These are phyloP conservation scores for Colletotrichum sp. DNA, from an alignment of 2,329 filamentous ascomycete species.

Conservation along the genomic window DNA sequence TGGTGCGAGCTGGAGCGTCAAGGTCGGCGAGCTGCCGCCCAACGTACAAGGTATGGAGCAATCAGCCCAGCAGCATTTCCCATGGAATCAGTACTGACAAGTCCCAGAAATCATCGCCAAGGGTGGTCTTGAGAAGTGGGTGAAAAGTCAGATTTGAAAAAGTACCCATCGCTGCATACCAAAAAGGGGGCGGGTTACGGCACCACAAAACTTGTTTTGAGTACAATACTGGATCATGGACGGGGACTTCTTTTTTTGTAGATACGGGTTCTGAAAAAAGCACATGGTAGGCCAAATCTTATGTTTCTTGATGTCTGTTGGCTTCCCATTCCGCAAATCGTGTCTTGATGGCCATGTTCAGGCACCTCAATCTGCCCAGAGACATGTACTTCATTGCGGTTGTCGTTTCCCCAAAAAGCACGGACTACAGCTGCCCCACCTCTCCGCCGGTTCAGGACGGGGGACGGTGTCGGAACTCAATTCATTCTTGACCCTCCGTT, in stretches of 20 bases:
- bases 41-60: slow-evolving; percentile 68
- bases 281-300: not conserved
- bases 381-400: no score
- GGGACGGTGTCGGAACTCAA: not conserved
- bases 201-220: not conserved
- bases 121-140: slow-evolving; percentile 84
- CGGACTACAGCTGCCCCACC: not conserved
- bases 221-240: not conserved
- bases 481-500: not conserved
- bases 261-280: not conserved
- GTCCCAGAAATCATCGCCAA: slow-evolving; percentile 72
- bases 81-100: not conserved
- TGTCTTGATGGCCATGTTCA: not conserved
- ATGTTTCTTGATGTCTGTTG: not conserved
- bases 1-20: slow-evolving; percentile 75
- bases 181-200: not conserved
- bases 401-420: not conserved
- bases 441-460: not conserved
- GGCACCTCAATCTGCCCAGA: no score
- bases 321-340: no score
- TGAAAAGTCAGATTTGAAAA: slow-evolving; percentile 71
- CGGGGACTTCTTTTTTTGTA: not conserved
- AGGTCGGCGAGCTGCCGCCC: slow-evolving; percentile 81
- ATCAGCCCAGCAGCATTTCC: not conserved
- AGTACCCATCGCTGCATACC: not conserved